These are phyloP conservation scores for Populus trichocarpa DNA, from an alignment of 441 rosid species.

Conservation along the genomic window DNA sequence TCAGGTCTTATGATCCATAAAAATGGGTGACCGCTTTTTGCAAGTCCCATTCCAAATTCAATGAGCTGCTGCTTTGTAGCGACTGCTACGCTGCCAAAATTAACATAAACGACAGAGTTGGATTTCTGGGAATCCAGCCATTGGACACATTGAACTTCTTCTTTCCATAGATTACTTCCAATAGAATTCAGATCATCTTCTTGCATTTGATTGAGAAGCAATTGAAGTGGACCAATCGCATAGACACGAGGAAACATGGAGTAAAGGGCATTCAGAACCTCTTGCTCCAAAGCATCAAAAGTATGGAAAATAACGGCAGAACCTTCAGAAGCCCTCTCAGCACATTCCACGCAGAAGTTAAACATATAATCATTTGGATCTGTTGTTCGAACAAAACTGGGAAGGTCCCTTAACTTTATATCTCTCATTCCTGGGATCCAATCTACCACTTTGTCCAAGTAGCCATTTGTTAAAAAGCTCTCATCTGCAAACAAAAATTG, in stretches of 20 bases:
- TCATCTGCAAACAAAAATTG: conserved; percentile 3
- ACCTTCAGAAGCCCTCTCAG: too few relatives aligned
- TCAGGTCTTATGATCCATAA: too few relatives aligned
- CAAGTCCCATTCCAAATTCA: too few relatives aligned
- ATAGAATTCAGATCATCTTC: neutral
- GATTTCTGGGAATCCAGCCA: neutral
- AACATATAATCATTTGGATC: too few relatives aligned
- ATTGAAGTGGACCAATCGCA: neutral
- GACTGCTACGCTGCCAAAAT: too few relatives aligned
- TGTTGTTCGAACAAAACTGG: neutral
- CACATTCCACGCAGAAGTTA: too few relatives aligned
- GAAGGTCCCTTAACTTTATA: conserved; percentile 2
- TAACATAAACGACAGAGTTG: too few relatives aligned
- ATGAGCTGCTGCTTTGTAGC: too few relatives aligned
- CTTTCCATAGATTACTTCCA: neutral
- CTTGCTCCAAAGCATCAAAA: too few relatives aligned
- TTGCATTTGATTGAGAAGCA: neutral
- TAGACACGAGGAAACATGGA: neutral
- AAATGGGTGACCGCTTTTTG: too few relatives aligned
- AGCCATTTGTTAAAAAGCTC: neutral
- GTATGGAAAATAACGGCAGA: too few relatives aligned
- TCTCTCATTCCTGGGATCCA: conserved; percentile 12
- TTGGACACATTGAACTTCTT: neutral
- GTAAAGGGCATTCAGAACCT: too few relatives aligned
- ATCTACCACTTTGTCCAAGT: neutral